Conservation (phyloP, 2,329 filamentous ascomycete species). For the Xylariaceae sp. region DNA sequence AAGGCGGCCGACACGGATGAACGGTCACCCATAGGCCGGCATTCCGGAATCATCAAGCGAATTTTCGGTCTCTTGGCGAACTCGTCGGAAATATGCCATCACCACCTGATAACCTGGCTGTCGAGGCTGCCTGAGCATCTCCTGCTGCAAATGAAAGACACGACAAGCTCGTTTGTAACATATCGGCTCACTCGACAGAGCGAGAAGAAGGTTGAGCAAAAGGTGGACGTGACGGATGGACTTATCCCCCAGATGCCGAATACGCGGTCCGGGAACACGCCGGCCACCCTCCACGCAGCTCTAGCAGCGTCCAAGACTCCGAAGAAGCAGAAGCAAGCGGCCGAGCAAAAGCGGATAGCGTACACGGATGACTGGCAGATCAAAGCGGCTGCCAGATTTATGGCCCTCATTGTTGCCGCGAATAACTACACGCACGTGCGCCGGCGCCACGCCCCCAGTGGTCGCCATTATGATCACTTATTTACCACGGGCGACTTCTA, state of each 20-base stretch:
- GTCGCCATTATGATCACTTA: conserved; percentile 55
- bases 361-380: conserved; percentile 90
- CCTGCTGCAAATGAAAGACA: conserved; percentile 69
- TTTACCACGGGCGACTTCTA: conserved; percentile 83
- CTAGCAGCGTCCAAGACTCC: conserved; percentile 49
- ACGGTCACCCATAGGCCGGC: conserved; percentile 45
- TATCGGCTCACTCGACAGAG: conserved; percentile 70
- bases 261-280: conserved; percentile 52
- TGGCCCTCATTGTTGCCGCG: conserved; percentile 75
- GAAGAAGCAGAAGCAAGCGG: conserved; percentile 50
- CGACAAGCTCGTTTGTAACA: conserved; percentile 72
- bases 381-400: conserved; percentile 70
- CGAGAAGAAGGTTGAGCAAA: conserved; percentile 57
- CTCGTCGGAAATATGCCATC: conserved; percentile 68
- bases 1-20: conserved; percentile 15
- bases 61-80: conserved; percentile 77
- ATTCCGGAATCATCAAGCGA: conserved; percentile 80
- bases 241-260: conserved; percentile 69
- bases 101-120: conserved; percentile 73
- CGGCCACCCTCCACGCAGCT: conserved; percentile 72
- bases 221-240: conserved; percentile 57
- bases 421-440: conserved; percentile 54
- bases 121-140: conserved; percentile 61
- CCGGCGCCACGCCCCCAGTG: conserved; percentile 31
- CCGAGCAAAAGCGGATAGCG: conserved; percentile 45